Evolutionary conservation across 1,284 basidiomycete species (phyloP), one percentile per base, ranked within the genome.

Genomic region (Gymnopus androsaceus): DNA sequence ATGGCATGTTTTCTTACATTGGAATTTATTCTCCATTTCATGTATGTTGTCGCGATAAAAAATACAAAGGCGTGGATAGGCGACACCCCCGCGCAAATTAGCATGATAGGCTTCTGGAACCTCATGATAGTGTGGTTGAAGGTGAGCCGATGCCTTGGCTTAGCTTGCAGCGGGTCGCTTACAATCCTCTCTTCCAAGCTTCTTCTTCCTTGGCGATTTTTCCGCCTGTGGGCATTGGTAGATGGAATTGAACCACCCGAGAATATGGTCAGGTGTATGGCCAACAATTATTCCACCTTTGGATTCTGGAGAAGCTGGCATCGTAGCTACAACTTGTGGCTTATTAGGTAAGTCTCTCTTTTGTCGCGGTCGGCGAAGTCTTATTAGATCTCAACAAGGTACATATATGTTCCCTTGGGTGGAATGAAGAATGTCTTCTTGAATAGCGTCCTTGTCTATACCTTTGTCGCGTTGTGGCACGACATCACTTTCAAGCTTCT

Each of bases 381-480:
- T 36, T 21, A 34, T 15, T 14, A 25, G 23, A 17, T 15, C 28
- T 31, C 37, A 55, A 46, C n/a, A 15, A 93, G 94, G 55, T 98
- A 98, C 69, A 93, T 99, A 62, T 98, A 99, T 73, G 79, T 99
- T 28, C 96, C 96, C 0, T 77, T 98, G 8, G 96, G 96, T 7
- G 96, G 95, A 0, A 75, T 83, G 23, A 79, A 82, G 46, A 84
- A 85, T 60, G 72, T 83, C 2, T 67, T 90, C 1, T 59, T 89
- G 19, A 87, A 95, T 19, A 93, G 85, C 0, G 62, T 90, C 5
- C 74, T 97, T 17, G 87, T 98, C 28, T 99, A 99, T 76, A 91
- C 95, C 0, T 99, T 99, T 68, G 96, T 98, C n/a, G 97, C 97
- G 2, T 75, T 99, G 15, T 99, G 97, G 97, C 96, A 99, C 67